A percentile compares a stretch with the other conserved stretches of the same genome.
These are phyloP conservation scores for Hyaloscypha finlandica DNA, from an alignment of 495 filamentous ascomycete genomes.

Conservation along the genomic window DNA sequence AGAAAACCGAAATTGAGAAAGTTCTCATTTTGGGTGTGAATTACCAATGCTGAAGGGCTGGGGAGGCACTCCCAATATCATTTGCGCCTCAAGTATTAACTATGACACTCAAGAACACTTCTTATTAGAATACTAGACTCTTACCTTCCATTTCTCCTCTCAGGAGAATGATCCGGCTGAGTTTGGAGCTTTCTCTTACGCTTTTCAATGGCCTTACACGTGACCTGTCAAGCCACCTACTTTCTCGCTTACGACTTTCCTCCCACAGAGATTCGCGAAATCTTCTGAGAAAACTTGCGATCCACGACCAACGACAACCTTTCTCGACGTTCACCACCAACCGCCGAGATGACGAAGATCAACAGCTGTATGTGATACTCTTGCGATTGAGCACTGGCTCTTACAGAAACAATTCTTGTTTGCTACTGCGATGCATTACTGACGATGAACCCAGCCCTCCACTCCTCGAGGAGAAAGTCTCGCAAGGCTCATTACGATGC, in stretches of 20 bases:
- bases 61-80: no score
- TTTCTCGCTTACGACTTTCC: neutral
- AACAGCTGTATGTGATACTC: conserved; percentile 45
- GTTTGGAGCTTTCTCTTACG: no score
- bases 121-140: no score
- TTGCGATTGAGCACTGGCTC: neutral
- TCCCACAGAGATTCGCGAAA: conserved; percentile 12
- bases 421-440: conserved; percentile 20
- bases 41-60: no score
- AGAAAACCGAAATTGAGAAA: no score
- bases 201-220: neutral
- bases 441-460: conserved; percentile 50
- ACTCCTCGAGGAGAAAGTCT: conserved; percentile 93
- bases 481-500: conserved; percentile 96
- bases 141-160: no score
- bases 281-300: neutral
- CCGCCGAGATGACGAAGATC: conserved; percentile 58
- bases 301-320: conserved; percentile 24
- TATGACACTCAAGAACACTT: no score
- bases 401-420: neutral
- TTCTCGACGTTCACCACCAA: conserved; percentile 32
- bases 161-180: no score
- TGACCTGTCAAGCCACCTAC: neutral
- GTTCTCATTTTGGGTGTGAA: no score
- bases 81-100: no score